Evolutionary conservation across 2,329 filamentous ascomycete genomes (phyloP), one percentile per base, ranked within the genome.

Genomic region (Epichloe elymi): DNA sequence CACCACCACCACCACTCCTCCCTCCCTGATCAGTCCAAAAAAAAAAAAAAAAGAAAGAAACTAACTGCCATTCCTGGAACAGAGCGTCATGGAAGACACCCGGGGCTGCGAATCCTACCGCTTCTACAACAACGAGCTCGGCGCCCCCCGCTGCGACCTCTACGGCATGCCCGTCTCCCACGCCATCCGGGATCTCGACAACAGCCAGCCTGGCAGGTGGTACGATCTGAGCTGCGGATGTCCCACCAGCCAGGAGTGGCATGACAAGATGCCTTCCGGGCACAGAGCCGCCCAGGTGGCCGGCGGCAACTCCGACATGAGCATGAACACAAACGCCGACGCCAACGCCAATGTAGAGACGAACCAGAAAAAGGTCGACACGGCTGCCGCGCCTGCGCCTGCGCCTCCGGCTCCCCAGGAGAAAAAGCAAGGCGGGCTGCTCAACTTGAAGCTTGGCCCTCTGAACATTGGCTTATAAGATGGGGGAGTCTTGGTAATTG

Each of bases 181-280:
- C 41, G 60, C 60, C 35, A 52, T 68, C 38, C 55, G 53, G 17
- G 54, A 60, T 20, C 57, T 69, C 39, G 60, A 66, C 55, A 53
- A 57, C 36, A 50, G 58, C 35, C 57, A 62, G 55, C 54, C 60
- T 19, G 60, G 63, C 42, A 52, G 53, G 42, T 70, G 67, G 67
- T 69, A 61, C 49, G 67, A 70, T 51, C 51, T 69, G 19, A 57
- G 51, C 7, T 70, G 67, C 53, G 67, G 66, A 17, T 62, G 65
- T 20, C 67, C 67, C n/a, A 56, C 46, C 14, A 54, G 55, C 15
- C 44, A 59, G 39, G 49, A 53, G 46, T 64, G 47, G 47, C 47
- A 42, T 30, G 39, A 49, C 3, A 2, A 11, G 7, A 49, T 49
- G 47, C 26, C 47, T 4, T 30, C 26, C 0, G 14, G 23, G 23